Evolutionary conservation across 305 asterid species (phyloP).

Genomic region (Ruellia speciosa): DNA sequence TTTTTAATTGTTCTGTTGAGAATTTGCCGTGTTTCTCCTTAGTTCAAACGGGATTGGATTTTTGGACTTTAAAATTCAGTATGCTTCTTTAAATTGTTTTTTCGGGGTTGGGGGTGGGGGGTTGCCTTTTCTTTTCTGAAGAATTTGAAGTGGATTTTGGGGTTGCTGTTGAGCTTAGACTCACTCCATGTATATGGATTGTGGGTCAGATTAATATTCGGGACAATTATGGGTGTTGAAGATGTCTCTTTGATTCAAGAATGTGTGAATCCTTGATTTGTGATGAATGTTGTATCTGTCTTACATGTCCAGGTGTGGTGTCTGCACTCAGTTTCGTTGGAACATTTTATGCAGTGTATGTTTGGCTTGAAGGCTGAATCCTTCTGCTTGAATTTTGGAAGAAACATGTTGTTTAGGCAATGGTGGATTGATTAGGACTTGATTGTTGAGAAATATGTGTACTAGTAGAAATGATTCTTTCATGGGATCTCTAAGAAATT

Average conservation of each 20-base stretch:
- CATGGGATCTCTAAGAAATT: not conserved
- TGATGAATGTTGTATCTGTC: too few relatives aligned
- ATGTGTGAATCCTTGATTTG: too few relatives aligned
- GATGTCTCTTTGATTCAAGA: too few relatives aligned
- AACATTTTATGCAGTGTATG: not conserved
- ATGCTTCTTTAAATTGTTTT: too few relatives aligned
- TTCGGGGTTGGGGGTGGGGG: too few relatives aligned
- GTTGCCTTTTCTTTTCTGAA: too few relatives aligned
- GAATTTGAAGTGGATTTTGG: too few relatives aligned
- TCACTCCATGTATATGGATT: too few relatives aligned
- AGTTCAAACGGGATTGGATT: not conserved
- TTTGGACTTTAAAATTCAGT: too few relatives aligned
- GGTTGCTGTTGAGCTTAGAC: too few relatives aligned
- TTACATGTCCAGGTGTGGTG: not conserved
- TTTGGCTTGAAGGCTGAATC: not conserved
- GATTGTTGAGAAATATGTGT: constrained; percentile 3
- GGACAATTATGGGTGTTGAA: too few relatives aligned
- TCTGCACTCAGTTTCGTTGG: not conserved
- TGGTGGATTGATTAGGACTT: not conserved
- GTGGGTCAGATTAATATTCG: too few relatives aligned
- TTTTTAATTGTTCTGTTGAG: not conserved
- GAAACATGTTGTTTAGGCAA: constrained; percentile 6
- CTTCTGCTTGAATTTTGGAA: constrained; percentile 4
- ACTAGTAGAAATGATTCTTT: not conserved
- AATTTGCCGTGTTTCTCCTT: not conserved